Evolutionary conservation across 2,329 filamentous ascomycete genomes (phyloP).

Genomic region (Colletotrichum cordylinicola): DNA sequence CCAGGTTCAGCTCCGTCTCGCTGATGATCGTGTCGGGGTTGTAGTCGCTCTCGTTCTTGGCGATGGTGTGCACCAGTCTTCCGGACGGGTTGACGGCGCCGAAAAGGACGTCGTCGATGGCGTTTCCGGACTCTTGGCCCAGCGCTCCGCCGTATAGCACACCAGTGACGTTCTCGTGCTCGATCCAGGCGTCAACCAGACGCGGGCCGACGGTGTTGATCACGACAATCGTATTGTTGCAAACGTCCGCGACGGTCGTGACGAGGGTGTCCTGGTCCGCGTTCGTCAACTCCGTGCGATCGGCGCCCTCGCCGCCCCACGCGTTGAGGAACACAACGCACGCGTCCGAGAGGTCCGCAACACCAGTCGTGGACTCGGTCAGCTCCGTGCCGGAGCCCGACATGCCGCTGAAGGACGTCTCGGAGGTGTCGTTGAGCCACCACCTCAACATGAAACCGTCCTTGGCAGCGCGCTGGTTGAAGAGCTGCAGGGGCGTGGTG

Average conservation of each 20-base stretch:
- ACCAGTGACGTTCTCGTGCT: slow-evolving; percentile 59
- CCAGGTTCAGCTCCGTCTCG: slow-evolving; percentile 64
- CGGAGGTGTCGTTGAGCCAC: slow-evolving; percentile 55
- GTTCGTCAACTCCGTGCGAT: neutral
- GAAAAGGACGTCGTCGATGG: slow-evolving; percentile 60
- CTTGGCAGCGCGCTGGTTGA: slow-evolving; percentile 70
- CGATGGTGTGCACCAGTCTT: slow-evolving; percentile 70
- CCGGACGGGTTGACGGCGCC: slow-evolving; percentile 55
- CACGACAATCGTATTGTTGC: slow-evolving; percentile 67
- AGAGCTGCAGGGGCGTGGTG: slow-evolving; percentile 59
- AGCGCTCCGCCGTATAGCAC: slow-evolving; percentile 61
- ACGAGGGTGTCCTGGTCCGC: neutral
- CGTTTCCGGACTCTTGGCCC: slow-evolving; percentile 37
- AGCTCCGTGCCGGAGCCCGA: slow-evolving; percentile 53
- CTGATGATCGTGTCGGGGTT: slow-evolving; percentile 39
- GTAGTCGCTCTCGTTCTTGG: slow-evolving; percentile 57
- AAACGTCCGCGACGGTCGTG: slow-evolving; percentile 48
- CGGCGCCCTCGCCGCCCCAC: neutral
- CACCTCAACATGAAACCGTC: slow-evolving; percentile 71
- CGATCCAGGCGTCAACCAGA: slow-evolving; percentile 51
- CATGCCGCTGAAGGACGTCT: slow-evolving; percentile 63
- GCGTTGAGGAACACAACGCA: slow-evolving; percentile 62
- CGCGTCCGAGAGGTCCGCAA: slow-evolving; percentile 58
- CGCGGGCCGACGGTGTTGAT: slow-evolving; percentile 67
- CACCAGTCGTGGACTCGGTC: slow-evolving; percentile 37